Conservation (phyloP, 139 green algal genomes). For the Trebouxia sp. region DNA sequence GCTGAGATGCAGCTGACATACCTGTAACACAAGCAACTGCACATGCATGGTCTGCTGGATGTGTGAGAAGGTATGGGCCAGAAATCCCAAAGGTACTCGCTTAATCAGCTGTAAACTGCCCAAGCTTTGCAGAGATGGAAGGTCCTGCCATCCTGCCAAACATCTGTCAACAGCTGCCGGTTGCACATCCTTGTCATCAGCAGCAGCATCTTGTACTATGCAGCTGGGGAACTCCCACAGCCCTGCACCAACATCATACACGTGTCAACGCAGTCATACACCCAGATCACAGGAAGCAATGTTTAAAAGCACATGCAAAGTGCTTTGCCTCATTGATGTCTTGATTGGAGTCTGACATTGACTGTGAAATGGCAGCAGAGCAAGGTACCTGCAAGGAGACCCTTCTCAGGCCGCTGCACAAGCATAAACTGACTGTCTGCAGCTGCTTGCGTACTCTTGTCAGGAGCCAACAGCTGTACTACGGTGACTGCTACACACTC, state of each 20-base stretch:
- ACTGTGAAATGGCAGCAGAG: too few species aligned
- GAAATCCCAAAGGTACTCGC: conserved; percentile 43
- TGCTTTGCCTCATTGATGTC: too few species aligned
- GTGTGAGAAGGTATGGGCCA: conserved; percentile 73
- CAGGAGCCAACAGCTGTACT: conserved; percentile 40
- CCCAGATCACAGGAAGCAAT: too few species aligned
- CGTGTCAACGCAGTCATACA: too few species aligned
- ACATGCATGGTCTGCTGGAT: conserved; percentile 65
- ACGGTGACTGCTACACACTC: conserved; percentile 62
- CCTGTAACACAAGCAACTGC: conserved; percentile 52
- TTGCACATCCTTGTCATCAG: too few species aligned
- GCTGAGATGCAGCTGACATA: too few species aligned
- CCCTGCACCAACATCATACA: conserved; percentile 33
- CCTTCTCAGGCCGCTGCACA: conserved; percentile 57
- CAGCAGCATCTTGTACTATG: neutral
- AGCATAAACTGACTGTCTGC: conserved; percentile 49
- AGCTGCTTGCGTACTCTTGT: neutral
- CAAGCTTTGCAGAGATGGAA: neutral
- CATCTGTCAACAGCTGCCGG: neutral
- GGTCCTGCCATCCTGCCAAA: neutral
- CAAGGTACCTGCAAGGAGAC: conserved; percentile 63
- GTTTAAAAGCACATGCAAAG: too few species aligned
- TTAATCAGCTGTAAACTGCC: neutral
- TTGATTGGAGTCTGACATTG: too few species aligned
- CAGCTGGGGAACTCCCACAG: conserved; percentile 68